phyloP scores from a whole-genome alignment of 1,139 yeast species.

The Yamadazyma sp. region DNA sequence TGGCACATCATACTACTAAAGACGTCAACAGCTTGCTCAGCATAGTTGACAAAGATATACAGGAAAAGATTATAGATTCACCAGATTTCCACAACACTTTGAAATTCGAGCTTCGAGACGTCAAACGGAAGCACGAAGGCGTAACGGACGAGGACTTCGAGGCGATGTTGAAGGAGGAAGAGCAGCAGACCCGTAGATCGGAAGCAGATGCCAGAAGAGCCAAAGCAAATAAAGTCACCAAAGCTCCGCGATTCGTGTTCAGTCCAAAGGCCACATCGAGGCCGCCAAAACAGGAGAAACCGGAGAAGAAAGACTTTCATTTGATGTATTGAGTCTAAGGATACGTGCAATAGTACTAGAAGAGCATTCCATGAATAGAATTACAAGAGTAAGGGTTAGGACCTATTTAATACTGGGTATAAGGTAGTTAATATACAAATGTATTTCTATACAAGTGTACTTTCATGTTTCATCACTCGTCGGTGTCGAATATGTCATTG shows the following conservation, averaged over 20 bases:
- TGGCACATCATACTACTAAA: conserved; percentile 21
- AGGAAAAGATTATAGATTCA: conserved; percentile 46
- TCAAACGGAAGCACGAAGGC: conserved; percentile 33
- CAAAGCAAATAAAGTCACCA: conserved; percentile 17
- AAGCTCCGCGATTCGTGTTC: conserved; percentile 24
- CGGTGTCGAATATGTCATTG: conserved; percentile 83
- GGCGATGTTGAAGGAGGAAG: conserved; percentile 19
- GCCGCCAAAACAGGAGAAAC: not conserved
- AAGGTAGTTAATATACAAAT: too few relatives aligned
- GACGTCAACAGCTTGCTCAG: conserved; percentile 23
- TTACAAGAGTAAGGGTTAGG: not conserved
- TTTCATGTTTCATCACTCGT: conserved; percentile 33
- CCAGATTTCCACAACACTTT: conserved; percentile 37
- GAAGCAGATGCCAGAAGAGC: not conserved
- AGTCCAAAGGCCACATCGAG: conserved; percentile 2
- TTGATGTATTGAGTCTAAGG: conserved; percentile 15
- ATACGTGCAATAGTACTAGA: too few relatives aligned
- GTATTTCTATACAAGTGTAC: too few relatives aligned
- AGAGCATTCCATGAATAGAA: too few relatives aligned
- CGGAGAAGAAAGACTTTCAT: conserved; percentile 9
- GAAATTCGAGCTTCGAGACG: conserved; percentile 35
- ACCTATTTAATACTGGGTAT: too few relatives aligned
- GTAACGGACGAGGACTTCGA: conserved; percentile 43
- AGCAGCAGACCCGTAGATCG: conserved; percentile 5
- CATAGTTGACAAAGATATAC: conserved; percentile 48